phyloP scores from a whole-genome alignment of 1,284 basidiomycete genomes.

The Tilletia walkeri region DNA sequence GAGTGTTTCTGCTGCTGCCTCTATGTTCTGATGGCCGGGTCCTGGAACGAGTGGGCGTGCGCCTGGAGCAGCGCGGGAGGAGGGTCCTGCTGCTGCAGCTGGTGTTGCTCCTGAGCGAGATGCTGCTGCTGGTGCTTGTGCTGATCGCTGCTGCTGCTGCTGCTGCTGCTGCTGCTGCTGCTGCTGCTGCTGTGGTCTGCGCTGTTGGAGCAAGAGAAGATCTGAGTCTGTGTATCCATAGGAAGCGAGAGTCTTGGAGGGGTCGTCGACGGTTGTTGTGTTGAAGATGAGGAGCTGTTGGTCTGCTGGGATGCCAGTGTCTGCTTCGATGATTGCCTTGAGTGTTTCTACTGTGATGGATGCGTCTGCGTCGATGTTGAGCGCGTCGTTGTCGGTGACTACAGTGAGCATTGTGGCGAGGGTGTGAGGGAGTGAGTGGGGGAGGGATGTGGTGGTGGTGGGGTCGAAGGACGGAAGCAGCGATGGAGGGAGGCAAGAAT shows the following conservation, averaged over 20 bases:
- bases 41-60: not conserved
- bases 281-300: slow-evolving; percentile 38
- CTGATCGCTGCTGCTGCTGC: not conserved
- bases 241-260: slow-evolving; percentile 32
- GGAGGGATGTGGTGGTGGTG: not conserved
- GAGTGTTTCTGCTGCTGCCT: slow-evolving; percentile 84
- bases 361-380: slow-evolving; percentile 43
- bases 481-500: not conserved
- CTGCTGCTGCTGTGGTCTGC: slow-evolving; percentile 11
- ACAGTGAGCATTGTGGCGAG: slow-evolving; percentile 44
- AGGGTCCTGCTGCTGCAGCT: not conserved
- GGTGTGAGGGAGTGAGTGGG: not conserved
- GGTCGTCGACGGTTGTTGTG: slow-evolving; percentile 31
- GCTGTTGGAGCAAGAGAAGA: slow-evolving; percentile 33
- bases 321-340: slow-evolving; percentile 46
- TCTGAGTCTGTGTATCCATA: slow-evolving; percentile 45
- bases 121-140: not conserved
- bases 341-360: slow-evolving; percentile 49
- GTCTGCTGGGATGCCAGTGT: slow-evolving; percentile 34
- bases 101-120: not conserved
- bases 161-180: not conserved
- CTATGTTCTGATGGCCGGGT: slow-evolving; percentile 56
- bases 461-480: not conserved
- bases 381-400: slow-evolving; percentile 43
- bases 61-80: not conserved